Percentiles rank a stretch among this genome's conserved stretches.
These are phyloP conservation scores for Penicillium verhagenii DNA, from an alignment of 495 filamentous ascomycete species.

Conservation along the genomic window DNA sequence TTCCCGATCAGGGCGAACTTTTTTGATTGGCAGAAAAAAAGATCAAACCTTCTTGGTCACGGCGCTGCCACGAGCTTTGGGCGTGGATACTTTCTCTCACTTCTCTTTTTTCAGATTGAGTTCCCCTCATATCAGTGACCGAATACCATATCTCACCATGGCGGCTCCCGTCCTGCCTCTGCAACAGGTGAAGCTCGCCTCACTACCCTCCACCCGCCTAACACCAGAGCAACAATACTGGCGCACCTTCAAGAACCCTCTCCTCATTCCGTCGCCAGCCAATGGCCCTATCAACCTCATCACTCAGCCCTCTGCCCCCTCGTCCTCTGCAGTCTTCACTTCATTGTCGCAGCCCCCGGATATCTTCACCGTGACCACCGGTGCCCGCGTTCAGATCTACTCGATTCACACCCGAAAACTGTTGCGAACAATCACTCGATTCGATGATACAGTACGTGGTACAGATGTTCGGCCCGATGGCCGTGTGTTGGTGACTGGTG, in stretches of 20 bases:
- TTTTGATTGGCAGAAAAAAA: slow-evolving; percentile 37
- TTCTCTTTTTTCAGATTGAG: not conserved
- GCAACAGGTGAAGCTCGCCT: slow-evolving; percentile 78
- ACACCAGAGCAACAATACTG: slow-evolving; percentile 95
- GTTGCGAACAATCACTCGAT: slow-evolving; percentile 87
- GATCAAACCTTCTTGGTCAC: slow-evolving; percentile 18
- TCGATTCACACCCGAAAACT: slow-evolving; percentile 85
- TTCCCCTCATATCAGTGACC: not conserved
- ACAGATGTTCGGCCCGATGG: slow-evolving; percentile 88
- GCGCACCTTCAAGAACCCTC: slow-evolving; percentile 85
- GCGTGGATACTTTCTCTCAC: not conserved
- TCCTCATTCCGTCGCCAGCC: slow-evolving; percentile 80
- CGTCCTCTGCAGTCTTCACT: slow-evolving; percentile 45
- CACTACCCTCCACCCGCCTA: slow-evolving; percentile 45
- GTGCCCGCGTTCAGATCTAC: slow-evolving; percentile 88
- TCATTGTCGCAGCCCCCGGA: slow-evolving; percentile 57
- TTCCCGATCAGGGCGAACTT: slow-evolving; percentile 26
- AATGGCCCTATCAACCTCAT: slow-evolving; percentile 85
- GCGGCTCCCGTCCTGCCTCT: slow-evolving; percentile 83
- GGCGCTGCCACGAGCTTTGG: slow-evolving; percentile 4
- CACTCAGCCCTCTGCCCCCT: slow-evolving; percentile 65
- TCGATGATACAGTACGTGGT: slow-evolving; percentile 82
- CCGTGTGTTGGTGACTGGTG: slow-evolving; percentile 82
- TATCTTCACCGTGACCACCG: slow-evolving; percentile 88
- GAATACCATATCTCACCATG: slow-evolving; percentile 52